A percentile compares a stretch with the other conserved stretches of the same genome.
Conservation (phyloP, 257 asterid species). For the Solanum phureja region DNA sequence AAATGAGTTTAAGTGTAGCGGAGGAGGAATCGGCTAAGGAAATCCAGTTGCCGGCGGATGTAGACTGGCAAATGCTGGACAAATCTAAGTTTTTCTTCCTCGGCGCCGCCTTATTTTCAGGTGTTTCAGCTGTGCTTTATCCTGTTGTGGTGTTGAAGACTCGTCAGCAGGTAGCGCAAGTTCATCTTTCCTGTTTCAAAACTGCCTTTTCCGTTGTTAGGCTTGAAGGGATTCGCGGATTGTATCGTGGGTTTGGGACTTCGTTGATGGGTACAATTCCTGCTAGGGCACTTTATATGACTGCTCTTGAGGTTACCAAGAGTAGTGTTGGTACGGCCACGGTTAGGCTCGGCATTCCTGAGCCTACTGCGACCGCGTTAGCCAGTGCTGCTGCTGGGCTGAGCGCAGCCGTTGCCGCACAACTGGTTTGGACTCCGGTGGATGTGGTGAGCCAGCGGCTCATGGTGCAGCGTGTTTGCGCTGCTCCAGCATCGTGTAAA, state of each 20-base stretch:
- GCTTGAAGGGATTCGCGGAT: slow-evolving; percentile 53
- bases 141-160: slow-evolving; percentile 69
- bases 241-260: slow-evolving; percentile 72
- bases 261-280: slow-evolving; percentile 74
- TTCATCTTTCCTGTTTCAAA: slow-evolving; percentile 30
- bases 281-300: slow-evolving; percentile 69
- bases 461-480: slow-evolving; percentile 46
- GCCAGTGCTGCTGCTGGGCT: slow-evolving; percentile 73
- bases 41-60: slow-evolving; percentile 54
- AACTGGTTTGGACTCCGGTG: slow-evolving; percentile 70
- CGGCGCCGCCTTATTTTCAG: slow-evolving; percentile 71
- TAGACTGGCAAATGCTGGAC: slow-evolving; percentile 65
- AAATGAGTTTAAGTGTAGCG: slow-evolving; percentile 37
- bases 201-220: slow-evolving; percentile 43
- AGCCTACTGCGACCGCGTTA: slow-evolving; percentile 41
- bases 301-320: slow-evolving; percentile 74
- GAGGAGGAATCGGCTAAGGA: slow-evolving; percentile 43
- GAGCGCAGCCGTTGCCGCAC: slow-evolving; percentile 67
- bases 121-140: slow-evolving; percentile 55
- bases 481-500: slow-evolving; percentile 13
- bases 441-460: slow-evolving; percentile 84
- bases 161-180: slow-evolving; percentile 61
- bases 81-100: slow-evolving; percentile 71
- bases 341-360: slow-evolving; percentile 39
- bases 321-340: slow-evolving; percentile 46